Conservation (phyloP, 108 stramenopile species). For the Aurantiochytrium sp. region DNA sequence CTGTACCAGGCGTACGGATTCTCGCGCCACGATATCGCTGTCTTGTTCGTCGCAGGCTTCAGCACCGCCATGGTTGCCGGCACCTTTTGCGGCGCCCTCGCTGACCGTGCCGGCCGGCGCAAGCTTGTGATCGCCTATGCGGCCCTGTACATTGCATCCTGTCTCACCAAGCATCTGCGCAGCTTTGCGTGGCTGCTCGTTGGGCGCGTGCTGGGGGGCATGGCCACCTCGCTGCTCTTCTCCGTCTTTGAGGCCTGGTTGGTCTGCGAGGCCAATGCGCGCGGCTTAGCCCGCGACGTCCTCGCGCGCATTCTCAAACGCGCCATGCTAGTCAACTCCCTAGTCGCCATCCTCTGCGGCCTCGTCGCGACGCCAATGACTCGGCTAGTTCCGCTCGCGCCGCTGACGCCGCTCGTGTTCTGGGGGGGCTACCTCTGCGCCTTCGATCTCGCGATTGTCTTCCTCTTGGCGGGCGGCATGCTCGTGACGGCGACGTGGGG, state of each 20-base stretch:
- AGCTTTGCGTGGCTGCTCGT: constrained; percentile 67
- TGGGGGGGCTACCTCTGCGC: constrained; percentile 84
- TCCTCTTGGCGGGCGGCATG: constrained; percentile 73
- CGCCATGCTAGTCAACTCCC: constrained; percentile 80
- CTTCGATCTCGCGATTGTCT: constrained; percentile 85
- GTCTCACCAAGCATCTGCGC: constrained; percentile 73
- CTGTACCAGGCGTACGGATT: constrained; percentile 87
- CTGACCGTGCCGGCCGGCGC: constrained; percentile 86
- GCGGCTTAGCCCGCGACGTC: constrained; percentile 80
- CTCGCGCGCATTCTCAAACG: constrained; percentile 76
- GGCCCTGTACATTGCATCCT: constrained; percentile 82
- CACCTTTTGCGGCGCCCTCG: constrained; percentile 83
- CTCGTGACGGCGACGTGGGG: constrained; percentile 77
- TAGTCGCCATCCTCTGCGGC: constrained; percentile 87
- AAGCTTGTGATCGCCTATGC: constrained; percentile 84
- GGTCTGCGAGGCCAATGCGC: constrained; percentile 79
- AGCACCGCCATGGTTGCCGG: constrained; percentile 82
- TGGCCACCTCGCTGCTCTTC: constrained; percentile 68
- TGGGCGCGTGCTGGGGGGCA: constrained; percentile 84
- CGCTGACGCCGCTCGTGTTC: constrained; percentile 53
- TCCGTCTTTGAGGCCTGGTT: constrained; percentile 91
- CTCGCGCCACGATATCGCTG: constrained; percentile 72
- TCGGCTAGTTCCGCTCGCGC: not conserved
- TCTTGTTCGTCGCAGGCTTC: constrained; percentile 93
- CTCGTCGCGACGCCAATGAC: constrained; percentile 73